These are phyloP conservation scores for Xerocomus nothofagi DNA, from an alignment of 1,284 basidiomycete genomes.

Conservation along the genomic window DNA sequence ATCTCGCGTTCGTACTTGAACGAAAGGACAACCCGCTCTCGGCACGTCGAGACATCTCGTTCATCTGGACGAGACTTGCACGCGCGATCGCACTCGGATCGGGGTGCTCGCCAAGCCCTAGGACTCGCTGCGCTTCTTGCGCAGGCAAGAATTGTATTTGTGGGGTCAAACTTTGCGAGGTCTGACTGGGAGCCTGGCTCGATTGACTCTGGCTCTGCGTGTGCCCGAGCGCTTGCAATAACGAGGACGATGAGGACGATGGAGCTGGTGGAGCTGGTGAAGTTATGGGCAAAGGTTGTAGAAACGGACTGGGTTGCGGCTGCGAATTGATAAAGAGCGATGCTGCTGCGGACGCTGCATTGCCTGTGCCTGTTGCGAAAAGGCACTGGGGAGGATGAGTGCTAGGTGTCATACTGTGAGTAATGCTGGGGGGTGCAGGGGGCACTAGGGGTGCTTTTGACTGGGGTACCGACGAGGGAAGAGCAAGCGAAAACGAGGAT, in stretches of 20 bases:
- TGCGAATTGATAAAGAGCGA: slow-evolving; percentile 23
- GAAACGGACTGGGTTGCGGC: slow-evolving; percentile 34
- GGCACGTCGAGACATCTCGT: slow-evolving; percentile 66
- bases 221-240: slow-evolving; percentile 27
- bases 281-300: slow-evolving; percentile 21
- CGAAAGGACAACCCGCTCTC: slow-evolving; percentile 44
- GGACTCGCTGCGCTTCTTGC: slow-evolving; percentile 58
- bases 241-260: slow-evolving; percentile 25
- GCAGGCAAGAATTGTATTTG: slow-evolving; percentile 52
- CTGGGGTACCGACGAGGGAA: slow-evolving; percentile 13
- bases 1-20: slow-evolving; percentile 12
- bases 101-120: slow-evolving; percentile 39
- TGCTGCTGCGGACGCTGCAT: slow-evolving; percentile 10
- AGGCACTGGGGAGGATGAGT: slow-evolving; percentile 35
- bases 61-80: slow-evolving; percentile 67
- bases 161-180: slow-evolving; percentile 17
- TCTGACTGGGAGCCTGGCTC: slow-evolving; percentile 9
- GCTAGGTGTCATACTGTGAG: slow-evolving; percentile 35
- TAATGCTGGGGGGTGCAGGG: slow-evolving; percentile 11
- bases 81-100: slow-evolving; percentile 57
- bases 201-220: slow-evolving; percentile 15
- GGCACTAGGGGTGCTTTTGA: slow-evolving; percentile 28
- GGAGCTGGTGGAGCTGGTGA: slow-evolving; percentile 17
- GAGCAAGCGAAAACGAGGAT: slow-evolving; percentile 13
- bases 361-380: slow-evolving; percentile 21